Percentiles rank a stretch among this genome's conserved stretches.
Evolutionary conservation across 2,329 filamentous ascomycete genomes (phyloP).

Genomic region (Xylaria sp.): DNA sequence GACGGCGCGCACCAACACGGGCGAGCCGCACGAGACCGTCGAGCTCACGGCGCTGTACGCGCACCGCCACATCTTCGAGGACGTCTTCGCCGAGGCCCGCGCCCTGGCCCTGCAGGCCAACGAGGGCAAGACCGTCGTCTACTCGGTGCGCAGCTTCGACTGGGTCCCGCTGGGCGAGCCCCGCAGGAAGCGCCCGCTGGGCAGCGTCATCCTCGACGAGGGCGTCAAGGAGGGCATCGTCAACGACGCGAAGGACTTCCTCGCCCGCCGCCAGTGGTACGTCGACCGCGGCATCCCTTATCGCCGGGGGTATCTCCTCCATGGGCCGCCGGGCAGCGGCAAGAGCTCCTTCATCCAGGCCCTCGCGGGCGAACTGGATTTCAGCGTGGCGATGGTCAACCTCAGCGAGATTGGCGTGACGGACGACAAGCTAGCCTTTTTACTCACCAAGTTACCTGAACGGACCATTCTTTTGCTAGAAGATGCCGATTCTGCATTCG

Average conservation of each 20-base stretch:
- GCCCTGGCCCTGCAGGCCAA: conserved; percentile 75
- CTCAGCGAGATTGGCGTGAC: conserved; percentile 87
- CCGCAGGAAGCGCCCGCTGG: conserved; percentile 81
- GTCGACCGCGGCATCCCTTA: conserved; percentile 94
- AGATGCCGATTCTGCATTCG: conserved; percentile 89
- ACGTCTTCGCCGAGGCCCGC: conserved; percentile 87
- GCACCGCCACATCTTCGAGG: conserved; percentile 85
- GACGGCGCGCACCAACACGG: conserved; percentile 78
- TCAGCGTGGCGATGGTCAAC: conserved; percentile 90
- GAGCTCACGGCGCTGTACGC: conserved; percentile 90
- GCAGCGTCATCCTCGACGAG: conserved; percentile 87
- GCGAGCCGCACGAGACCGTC: conserved; percentile 91
- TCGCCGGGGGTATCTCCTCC: conserved; percentile 83
- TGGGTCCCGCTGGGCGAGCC: conserved; percentile 87
- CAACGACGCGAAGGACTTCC: conserved; percentile 79
- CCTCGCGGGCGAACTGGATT: conserved; percentile 87
- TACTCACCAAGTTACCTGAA: conserved; percentile 82
- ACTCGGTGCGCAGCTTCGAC: conserved; percentile 79
- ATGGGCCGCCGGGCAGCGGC: conserved; percentile 86
- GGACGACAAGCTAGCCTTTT: conserved; percentile 84
- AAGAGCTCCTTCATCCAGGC: conserved; percentile 98
- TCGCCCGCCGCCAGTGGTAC: conserved; percentile 82
- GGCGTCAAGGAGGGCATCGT: conserved; percentile 83
- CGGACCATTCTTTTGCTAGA: conserved; percentile 83
- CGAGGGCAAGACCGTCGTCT: conserved; percentile 92